Percentiles rank a stretch among this genome's conserved stretches.
phyloP scores from a whole-genome alignment of 2,329 filamentous ascomycete species.

The Sarocladium strictum region DNA sequence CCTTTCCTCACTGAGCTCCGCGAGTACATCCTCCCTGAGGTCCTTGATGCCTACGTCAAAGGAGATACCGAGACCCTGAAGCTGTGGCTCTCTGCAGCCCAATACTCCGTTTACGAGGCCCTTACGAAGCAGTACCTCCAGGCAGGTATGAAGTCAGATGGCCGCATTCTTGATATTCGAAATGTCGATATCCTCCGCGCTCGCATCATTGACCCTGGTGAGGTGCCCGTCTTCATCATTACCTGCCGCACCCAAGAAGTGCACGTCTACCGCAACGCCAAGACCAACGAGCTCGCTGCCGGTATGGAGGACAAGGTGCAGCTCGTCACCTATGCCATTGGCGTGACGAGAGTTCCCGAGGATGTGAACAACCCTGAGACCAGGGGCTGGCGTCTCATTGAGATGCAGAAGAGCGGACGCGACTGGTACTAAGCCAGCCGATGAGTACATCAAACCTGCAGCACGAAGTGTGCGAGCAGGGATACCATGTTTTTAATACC shows the following conservation, averaged over 20 bases:
- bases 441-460: not conserved
- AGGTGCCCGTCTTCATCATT: conserved; percentile 93
- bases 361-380: conserved; percentile 97
- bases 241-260: conserved; percentile 96
- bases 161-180: conserved; percentile 89
- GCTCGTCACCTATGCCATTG: conserved; percentile 95
- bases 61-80: conserved; percentile 86
- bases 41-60: conserved; percentile 96
- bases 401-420: conserved; percentile 95
- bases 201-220: conserved; percentile 75
- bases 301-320: conserved; percentile 99
- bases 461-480: not conserved
- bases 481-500: conserved; percentile 2
- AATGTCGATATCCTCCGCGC: conserved; percentile 84
- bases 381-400: conserved; percentile 92
- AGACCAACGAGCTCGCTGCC: conserved; percentile 81
- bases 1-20: conserved; percentile 92
- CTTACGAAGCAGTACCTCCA: conserved; percentile 93
- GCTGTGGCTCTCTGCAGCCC: conserved; percentile 91
- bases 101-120: conserved; percentile 96
- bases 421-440: conserved; percentile 58
- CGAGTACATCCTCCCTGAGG: conserved; percentile 96
- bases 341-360: conserved; percentile 86
- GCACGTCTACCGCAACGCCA: conserved; percentile 90
- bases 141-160: conserved; percentile 88